phyloP scores from a whole-genome alignment of 345 rosid species.

The Dovyalis caffra region DNA sequence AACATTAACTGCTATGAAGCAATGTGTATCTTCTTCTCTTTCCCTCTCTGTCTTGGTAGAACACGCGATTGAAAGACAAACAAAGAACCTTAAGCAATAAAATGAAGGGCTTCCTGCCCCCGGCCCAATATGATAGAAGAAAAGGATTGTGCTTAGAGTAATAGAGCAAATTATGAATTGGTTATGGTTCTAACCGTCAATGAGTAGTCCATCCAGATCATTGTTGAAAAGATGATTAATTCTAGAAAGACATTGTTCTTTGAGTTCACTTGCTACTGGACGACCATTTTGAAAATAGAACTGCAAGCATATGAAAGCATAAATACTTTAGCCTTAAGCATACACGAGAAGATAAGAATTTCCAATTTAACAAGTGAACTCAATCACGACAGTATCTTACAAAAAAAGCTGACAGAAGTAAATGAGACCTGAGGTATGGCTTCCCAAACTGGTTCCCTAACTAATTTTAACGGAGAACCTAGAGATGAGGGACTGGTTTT shows the following conservation, averaged over 20 bases:
- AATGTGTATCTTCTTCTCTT: background rate
- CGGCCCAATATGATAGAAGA: background rate
- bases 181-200: slow-evolving; percentile 23
- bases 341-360: background rate
- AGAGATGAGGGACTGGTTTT: slow-evolving; percentile 25
- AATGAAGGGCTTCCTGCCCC: background rate
- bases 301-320: slow-evolving; percentile 12
- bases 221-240: slow-evolving; percentile 19
- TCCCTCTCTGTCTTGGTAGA: background rate
- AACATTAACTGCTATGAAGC: background rate
- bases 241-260: slow-evolving; percentile 24
- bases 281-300: slow-evolving; percentile 34
- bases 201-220: slow-evolving; percentile 22
- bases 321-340: background rate
- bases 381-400: slow-evolving; percentile 2
- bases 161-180: background rate
- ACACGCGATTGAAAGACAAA: background rate
- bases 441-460: slow-evolving; percentile 21
- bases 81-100: background rate
- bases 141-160: background rate
- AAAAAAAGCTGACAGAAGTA: slow-evolving; percentile 10
- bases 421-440: slow-evolving; percentile 32
- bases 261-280: slow-evolving; percentile 26
- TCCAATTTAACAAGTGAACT: background rate
- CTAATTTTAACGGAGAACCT: slow-evolving; percentile 24